A percentile compares a stretch with the other conserved stretches of the same genome.
phyloP scores from a whole-genome alignment of 176 grass and related monocot genomes.

The Triticum monococcum region DNA sequence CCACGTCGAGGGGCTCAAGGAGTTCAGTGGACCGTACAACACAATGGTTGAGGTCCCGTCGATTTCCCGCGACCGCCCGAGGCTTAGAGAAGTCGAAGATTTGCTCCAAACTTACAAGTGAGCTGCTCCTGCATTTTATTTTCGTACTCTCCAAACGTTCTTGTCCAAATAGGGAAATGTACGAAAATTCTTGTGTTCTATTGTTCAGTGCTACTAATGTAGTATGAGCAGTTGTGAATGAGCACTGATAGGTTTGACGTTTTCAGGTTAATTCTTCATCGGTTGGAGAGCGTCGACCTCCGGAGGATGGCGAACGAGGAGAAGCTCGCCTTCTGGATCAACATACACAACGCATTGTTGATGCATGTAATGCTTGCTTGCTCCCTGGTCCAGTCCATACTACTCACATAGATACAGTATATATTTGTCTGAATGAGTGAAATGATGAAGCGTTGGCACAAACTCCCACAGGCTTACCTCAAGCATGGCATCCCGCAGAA shows the following conservation, averaged over 20 bases:
- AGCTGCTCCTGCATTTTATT: background rate
- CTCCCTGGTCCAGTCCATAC: background rate
- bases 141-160: too few relatives aligned
- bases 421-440: constrained; percentile 21
- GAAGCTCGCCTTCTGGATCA: constrained; percentile 95
- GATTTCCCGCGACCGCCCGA: constrained; percentile 62
- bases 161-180: background rate
- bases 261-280: constrained; percentile 68
- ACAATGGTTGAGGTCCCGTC: constrained; percentile 91
- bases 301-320: constrained; percentile 78
- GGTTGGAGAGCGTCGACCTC: constrained; percentile 72
- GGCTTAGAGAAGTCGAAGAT: constrained; percentile 71
- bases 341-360: constrained; percentile 89
- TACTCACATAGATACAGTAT: background rate
- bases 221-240: background rate
- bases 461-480: constrained; percentile 68
- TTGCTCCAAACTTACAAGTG: constrained; percentile 86
- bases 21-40: constrained; percentile 94
- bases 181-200: background rate
- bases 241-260: background rate
- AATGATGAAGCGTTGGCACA: constrained; percentile 17
- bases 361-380: constrained; percentile 78
- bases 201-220: background rate
- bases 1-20: constrained; percentile 87
- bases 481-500: constrained; percentile 92